phyloP scores from a whole-genome alignment of 1,284 basidiomycete genomes.

The Irpex sp. region DNA sequence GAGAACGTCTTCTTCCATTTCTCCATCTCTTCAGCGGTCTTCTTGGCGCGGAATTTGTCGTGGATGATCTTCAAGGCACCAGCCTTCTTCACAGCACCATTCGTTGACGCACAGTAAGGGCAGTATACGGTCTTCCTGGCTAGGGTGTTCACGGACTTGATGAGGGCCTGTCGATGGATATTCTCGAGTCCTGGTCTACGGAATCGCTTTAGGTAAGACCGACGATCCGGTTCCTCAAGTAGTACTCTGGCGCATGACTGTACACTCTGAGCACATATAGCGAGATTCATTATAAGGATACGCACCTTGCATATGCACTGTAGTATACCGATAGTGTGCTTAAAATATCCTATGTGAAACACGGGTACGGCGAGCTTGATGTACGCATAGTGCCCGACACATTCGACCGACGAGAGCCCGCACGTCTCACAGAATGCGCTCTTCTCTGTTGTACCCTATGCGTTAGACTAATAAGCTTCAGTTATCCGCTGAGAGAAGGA shows the following conservation, averaged over 20 bases:
- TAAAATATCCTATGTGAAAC: slow-evolving; percentile 98
- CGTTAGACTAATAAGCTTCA: slow-evolving; percentile 3
- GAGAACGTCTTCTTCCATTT: slow-evolving; percentile 86
- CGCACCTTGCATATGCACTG: slow-evolving; percentile 95
- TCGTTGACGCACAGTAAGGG: slow-evolving; percentile 90
- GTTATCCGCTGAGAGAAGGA: slow-evolving; percentile 4
- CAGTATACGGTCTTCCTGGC: slow-evolving; percentile 93
- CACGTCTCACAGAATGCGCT: slow-evolving; percentile 93
- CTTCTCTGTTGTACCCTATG: slow-evolving; percentile 95
- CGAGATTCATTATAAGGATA: slow-evolving; percentile 2
- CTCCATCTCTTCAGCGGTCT: slow-evolving; percentile 87
- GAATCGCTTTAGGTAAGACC: slow-evolving; percentile 85
- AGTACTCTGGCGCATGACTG: slow-evolving; percentile 94
- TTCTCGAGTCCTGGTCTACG: slow-evolving; percentile 91
- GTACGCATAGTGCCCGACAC: slow-evolving; percentile 97
- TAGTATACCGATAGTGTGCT: slow-evolving; percentile 89
- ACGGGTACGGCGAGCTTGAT: slow-evolving; percentile 96
- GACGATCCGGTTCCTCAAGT: slow-evolving; percentile 86
- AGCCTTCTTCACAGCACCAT: slow-evolving; percentile 96
- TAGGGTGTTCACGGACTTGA: slow-evolving; percentile 86
- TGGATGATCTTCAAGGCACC: slow-evolving; percentile 96
- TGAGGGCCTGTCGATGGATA: slow-evolving; percentile 82
- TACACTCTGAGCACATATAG: background rate
- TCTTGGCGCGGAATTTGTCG: slow-evolving; percentile 96
- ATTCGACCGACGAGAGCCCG: slow-evolving; percentile 88